Evolutionary conservation across 495 filamentous ascomycete species (phyloP).

Genomic region (Pseudotulostoma volvatum): DNA sequence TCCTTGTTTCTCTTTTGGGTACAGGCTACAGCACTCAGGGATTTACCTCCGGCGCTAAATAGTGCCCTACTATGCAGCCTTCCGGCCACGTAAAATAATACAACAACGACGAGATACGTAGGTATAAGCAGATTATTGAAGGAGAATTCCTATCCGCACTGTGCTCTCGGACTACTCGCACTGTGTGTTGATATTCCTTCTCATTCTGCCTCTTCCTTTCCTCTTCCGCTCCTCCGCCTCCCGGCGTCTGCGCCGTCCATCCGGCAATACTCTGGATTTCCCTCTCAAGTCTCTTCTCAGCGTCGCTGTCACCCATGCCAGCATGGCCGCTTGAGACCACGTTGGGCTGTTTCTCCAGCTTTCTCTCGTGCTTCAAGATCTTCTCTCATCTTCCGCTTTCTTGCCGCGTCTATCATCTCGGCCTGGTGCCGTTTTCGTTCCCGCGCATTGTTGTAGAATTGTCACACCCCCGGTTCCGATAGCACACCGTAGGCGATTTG

Average conservation of each 20-base stretch:
- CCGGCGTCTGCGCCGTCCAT: conserved; percentile 36
- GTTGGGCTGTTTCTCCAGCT: conserved; percentile 17
- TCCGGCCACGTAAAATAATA: no score
- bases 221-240: conserved; percentile 34
- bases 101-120: no score
- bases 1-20: no score
- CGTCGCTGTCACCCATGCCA: conserved; percentile 32
- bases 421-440: conserved; percentile 44
- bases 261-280: conserved; percentile 48
- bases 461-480: conserved; percentile 40
- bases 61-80: no score
- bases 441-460: conserved; percentile 53
- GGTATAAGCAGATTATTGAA: no score
- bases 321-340: conserved; percentile 31
- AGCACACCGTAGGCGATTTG: conserved; percentile 59
- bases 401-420: conserved; percentile 47
- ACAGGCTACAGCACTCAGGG: conserved; percentile 25
- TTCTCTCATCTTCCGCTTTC: conserved; percentile 56
- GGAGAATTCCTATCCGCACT: no score
- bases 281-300: conserved; percentile 39
- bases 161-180: no score
- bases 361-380: conserved; percentile 53
- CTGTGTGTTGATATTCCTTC: no score
- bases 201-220: no score
- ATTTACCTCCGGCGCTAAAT: no score